Conservation (phyloP, 495 filamentous ascomycete genomes). For the Gamarada debralockiae region DNA sequence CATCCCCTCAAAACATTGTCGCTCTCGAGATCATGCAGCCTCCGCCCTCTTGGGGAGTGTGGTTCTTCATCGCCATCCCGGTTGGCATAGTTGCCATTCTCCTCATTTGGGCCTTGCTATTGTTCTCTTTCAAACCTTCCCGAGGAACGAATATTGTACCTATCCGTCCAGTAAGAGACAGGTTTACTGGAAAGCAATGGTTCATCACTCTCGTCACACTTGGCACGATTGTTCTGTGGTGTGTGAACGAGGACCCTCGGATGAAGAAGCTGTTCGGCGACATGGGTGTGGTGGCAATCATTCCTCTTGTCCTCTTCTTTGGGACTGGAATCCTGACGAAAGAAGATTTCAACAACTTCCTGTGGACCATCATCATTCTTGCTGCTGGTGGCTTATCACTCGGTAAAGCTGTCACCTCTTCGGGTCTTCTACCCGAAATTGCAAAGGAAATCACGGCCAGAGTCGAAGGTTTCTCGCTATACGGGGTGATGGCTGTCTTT, state of each 20-base stretch:
- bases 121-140: conserved; percentile 79
- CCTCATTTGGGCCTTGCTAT: conserved; percentile 82
- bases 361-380: conserved; percentile 99
- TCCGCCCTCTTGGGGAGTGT: conserved; percentile 83
- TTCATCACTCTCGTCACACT: conserved; percentile 86
- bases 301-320: conserved; percentile 94
- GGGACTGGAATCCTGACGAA: conserved; percentile 96
- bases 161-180: conserved; percentile 82
- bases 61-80: conserved; percentile 95
- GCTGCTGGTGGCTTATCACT: conserved; percentile 91
- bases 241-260: conserved; percentile 78
- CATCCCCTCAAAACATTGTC: conserved; percentile 95
- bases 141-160: conserved; percentile 87
- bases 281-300: conserved; percentile 97
- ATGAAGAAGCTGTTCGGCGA: conserved; percentile 86
- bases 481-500: conserved; percentile 85
- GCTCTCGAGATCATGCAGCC: conserved; percentile 93
- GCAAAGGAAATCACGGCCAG: conserved; percentile 66
- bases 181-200: conserved; percentile 85
- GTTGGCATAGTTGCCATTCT: conserved; percentile 89
- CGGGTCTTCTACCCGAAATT: conserved; percentile 87
- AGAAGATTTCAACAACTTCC: conserved; percentile 99
- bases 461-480: conserved; percentile 78
- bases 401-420: conserved; percentile 91
- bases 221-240: conserved; percentile 90